These are phyloP conservation scores for Hypoxylon intermedium DNA, from an alignment of 495 filamentous ascomycete species.

Conservation along the genomic window DNA sequence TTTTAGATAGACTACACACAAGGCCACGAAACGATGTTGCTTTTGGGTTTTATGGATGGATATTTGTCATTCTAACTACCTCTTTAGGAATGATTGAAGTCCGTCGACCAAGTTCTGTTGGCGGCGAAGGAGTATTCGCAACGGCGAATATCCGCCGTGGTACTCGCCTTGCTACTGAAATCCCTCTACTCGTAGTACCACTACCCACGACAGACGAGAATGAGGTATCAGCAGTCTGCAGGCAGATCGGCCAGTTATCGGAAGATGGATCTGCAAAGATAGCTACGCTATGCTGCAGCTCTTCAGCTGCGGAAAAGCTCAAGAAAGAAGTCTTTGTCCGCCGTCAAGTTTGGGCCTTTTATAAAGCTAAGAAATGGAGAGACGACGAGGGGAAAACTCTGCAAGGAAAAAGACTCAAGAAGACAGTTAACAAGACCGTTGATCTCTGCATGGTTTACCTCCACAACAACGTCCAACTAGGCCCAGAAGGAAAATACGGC, in stretches of 20 bases:
- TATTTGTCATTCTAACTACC: neutral
- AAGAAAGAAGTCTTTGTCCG: neutral
- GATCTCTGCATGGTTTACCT: slow-evolving; percentile 15
- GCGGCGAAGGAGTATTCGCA: slow-evolving; percentile 19
- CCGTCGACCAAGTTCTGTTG: neutral
- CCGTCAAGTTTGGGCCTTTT: slow-evolving; percentile 11
- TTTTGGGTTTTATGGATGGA: neutral
- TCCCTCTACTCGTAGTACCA: slow-evolving; percentile 18
- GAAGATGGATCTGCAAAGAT: neutral
- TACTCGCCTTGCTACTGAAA: slow-evolving; percentile 26
- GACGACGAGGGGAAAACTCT: slow-evolving; percentile 4
- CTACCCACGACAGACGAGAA: slow-evolving; percentile 8
- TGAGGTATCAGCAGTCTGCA: slow-evolving; percentile 15
- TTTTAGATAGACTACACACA: neutral
- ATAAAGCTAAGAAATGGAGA: slow-evolving; percentile 16
- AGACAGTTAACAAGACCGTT: slow-evolving; percentile 5
- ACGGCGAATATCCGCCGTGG: slow-evolving; percentile 16
- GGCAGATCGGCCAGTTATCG: neutral
- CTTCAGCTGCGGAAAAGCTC: neutral
- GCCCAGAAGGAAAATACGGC: slow-evolving; percentile 26
- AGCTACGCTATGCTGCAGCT: neutral
- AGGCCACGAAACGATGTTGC: neutral
- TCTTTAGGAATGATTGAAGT: slow-evolving; percentile 16
- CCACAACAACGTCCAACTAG: slow-evolving; percentile 20
- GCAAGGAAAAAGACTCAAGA: slow-evolving; percentile 12